A percentile compares a stretch with the other conserved stretches of the same genome.
phyloP scores from a whole-genome alignment of 2,329 filamentous ascomycete species.

The Pseudodiploospora longispora region DNA sequence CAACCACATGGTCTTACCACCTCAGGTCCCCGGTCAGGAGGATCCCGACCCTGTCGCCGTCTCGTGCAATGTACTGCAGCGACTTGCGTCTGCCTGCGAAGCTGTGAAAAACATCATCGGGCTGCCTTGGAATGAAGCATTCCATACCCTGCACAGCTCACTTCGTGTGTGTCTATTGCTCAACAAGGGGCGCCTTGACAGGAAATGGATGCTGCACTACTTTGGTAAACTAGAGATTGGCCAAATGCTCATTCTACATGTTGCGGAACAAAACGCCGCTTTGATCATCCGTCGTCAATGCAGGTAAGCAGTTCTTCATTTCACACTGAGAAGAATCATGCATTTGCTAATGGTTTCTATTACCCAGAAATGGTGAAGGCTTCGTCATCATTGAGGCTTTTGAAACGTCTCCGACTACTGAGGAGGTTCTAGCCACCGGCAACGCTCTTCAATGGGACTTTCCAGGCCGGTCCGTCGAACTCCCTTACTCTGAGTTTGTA shows the following conservation, averaged over 20 bases:
- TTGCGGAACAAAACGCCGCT: conserved; percentile 23
- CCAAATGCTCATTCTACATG: conserved; percentile 8
- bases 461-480: conserved; percentile 41
- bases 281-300: conserved; percentile 17
- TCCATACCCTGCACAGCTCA: conserved; percentile 1
- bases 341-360: not conserved
- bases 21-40: conserved; percentile 8
- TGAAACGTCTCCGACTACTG: conserved; percentile 50
- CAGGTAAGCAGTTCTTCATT: conserved; percentile 9
- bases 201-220: not conserved
- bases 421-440: conserved; percentile 42
- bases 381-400: conserved; percentile 45
- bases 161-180: not conserved
- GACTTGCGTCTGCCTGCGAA: conserved; percentile 7
- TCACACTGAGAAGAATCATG: not conserved
- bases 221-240: conserved; percentile 1
- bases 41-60: conserved; percentile 8
- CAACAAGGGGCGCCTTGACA: conserved; percentile 1
- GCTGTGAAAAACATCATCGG: not conserved
- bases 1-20: conserved; percentile 17
- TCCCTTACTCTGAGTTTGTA: conserved; percentile 28
- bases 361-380: conserved; percentile 7
- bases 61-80: not conserved
- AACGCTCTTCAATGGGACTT: conserved; percentile 52
- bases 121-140: not conserved